Percentiles rank a stretch among this genome's conserved stretches.
Conservation (phyloP, 2,329 filamentous ascomycete genomes). For the Beauveria rudraprayagi region DNA sequence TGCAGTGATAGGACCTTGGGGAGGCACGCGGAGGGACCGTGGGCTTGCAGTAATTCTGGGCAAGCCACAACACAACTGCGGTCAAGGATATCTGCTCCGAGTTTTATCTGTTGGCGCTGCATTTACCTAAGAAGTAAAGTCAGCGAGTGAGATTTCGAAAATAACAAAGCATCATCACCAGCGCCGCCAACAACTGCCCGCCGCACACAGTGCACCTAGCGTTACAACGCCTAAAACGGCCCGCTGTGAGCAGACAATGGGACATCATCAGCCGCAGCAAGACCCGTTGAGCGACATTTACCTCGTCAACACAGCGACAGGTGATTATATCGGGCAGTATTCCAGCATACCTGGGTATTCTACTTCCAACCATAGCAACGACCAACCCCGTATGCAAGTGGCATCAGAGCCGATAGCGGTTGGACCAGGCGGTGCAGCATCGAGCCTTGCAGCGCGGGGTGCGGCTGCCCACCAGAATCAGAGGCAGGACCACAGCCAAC, state of each 20-base stretch:
- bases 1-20: no score
- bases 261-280: not conserved
- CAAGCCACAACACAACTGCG: no score
- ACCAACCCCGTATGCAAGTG: not conserved
- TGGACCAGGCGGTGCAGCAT: not conserved
- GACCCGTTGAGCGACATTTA: not conserved
- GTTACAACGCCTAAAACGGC: not conserved
- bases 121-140: no score
- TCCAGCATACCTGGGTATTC: not conserved
- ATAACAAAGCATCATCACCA: no score
- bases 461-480: not conserved
- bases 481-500: not conserved
- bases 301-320: not conserved
- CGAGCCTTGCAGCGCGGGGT: not conserved
- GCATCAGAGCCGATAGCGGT: not conserved
- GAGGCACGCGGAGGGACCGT: no score
- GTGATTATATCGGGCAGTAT: not conserved
- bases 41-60: no score
- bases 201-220: not conserved
- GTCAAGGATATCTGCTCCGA: no score
- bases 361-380: not conserved
- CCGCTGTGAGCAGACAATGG: not conserved
- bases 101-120: no score
- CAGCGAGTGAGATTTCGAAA: no score
- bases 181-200: no score